phyloP scores from a whole-genome alignment of 2,329 filamentous ascomycete genomes.

The Clarireedia paspali region DNA sequence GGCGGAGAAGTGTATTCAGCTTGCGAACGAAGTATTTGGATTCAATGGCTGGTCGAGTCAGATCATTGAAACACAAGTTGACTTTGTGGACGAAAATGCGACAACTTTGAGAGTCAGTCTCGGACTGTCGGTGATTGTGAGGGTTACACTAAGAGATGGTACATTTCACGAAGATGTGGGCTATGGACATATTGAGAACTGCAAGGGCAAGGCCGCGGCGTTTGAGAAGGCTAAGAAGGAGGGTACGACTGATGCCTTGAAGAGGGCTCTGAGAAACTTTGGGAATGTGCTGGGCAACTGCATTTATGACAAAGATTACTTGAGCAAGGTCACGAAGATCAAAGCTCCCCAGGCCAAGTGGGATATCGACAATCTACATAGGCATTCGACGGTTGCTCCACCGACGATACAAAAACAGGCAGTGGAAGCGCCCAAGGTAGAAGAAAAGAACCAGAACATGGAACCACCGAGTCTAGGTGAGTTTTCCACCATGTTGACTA shows the following conservation, averaged over 20 bases:
- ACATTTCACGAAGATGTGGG: conserved; percentile 98
- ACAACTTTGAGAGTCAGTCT: conserved; percentile 73
- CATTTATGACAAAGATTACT: conserved; percentile 93
- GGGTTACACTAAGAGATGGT: conserved; percentile 84
- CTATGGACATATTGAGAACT: conserved; percentile 94
- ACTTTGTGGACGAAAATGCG: conserved; percentile 85
- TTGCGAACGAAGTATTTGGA: conserved; percentile 91
- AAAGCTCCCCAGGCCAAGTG: conserved; percentile 74
- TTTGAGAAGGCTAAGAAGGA: conserved; percentile 99
- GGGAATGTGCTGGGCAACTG: conserved; percentile 98
- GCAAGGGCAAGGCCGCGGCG: conserved; percentile 86
- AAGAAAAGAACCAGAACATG: conserved; percentile 16
- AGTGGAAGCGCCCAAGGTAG: conserved; percentile 24
- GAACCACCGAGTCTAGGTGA: neutral
- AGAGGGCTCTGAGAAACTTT: conserved; percentile 82
- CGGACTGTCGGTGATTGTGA: conserved; percentile 82
- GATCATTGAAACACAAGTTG: conserved; percentile 91
- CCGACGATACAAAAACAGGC: conserved; percentile 18
- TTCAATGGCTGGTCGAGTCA: conserved; percentile 97
- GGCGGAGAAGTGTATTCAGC: conserved; percentile 93
- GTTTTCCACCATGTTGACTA: neutral
- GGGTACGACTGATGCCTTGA: conserved; percentile 88
- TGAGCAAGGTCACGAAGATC: conserved; percentile 82
- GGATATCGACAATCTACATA: conserved; percentile 70
- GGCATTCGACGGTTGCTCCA: conserved; percentile 59